Percentiles rank a stretch among this genome's conserved stretches.
phyloP scores from a whole-genome alignment of 2,329 filamentous ascomycete species.

The Emergomyces orientalis region DNA sequence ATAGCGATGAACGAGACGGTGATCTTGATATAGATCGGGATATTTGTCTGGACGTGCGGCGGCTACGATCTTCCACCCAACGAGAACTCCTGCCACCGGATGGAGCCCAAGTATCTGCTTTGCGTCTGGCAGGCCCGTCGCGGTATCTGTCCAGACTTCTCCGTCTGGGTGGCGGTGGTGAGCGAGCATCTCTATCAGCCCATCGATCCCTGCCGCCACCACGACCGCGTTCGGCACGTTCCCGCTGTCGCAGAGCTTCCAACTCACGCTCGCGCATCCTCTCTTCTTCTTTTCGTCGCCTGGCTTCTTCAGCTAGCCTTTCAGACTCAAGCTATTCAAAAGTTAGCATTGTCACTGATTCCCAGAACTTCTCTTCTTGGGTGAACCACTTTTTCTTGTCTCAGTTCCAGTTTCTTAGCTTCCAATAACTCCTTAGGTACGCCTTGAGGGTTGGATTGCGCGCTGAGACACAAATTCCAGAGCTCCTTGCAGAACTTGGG shows the following conservation, averaged over 20 bases:
- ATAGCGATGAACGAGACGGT: constrained; percentile 25
- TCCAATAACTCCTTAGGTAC: constrained; percentile 91
- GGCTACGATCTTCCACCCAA: constrained; percentile 27
- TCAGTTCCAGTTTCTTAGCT: constrained; percentile 89
- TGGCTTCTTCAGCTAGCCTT: constrained; percentile 65
- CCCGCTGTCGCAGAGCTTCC: constrained; percentile 54
- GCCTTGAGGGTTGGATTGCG: constrained; percentile 76
- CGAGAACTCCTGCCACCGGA: constrained; percentile 29
- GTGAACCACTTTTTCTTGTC: constrained; percentile 72
- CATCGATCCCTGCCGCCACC: constrained; percentile 38
- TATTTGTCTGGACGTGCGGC: constrained; percentile 29
- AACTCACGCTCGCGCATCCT: constrained; percentile 63
- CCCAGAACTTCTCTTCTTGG: constrained; percentile 12
- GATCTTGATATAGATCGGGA: constrained; percentile 26
- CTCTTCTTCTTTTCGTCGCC: constrained; percentile 61
- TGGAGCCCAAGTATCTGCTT: constrained; percentile 51
- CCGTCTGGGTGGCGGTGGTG: constrained; percentile 43
- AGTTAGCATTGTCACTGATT: constrained; percentile 5
- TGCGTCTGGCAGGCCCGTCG: constrained; percentile 39
- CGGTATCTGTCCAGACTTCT: constrained; percentile 36
- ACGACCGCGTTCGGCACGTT: constrained; percentile 33
- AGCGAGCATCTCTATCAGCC: constrained; percentile 42
- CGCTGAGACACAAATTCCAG: constrained; percentile 85
- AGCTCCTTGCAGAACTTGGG: constrained; percentile 83
- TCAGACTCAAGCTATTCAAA: constrained; percentile 63